phyloP scores from a whole-genome alignment of 2,329 filamentous ascomycete genomes.

The Leptographium procerum region DNA sequence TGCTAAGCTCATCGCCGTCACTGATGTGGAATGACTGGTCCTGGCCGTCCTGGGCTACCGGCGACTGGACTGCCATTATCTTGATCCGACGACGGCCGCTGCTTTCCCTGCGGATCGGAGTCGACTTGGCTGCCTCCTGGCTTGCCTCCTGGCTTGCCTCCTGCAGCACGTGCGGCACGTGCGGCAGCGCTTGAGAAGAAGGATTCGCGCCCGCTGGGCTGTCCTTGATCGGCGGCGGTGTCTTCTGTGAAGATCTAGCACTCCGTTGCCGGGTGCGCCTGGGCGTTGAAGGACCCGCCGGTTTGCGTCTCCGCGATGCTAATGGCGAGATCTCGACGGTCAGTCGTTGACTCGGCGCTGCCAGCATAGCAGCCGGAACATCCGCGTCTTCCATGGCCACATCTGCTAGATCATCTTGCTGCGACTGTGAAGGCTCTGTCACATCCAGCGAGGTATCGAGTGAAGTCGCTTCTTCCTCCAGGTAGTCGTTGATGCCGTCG shows the following conservation, averaged over 20 bases:
- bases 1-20: slow-evolving; percentile 34
- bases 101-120: slow-evolving; percentile 2
- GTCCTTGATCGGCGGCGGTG: neutral
- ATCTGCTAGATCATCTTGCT: neutral
- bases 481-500: neutral
- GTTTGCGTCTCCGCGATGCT: neutral
- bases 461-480: neutral
- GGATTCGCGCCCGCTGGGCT: neutral
- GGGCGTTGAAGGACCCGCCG: neutral
- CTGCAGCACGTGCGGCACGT: neutral
- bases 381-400: slow-evolving; percentile 1
- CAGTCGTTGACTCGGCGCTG: neutral
- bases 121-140: slow-evolving; percentile 5
- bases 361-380: too few species aligned
- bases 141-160: neutral
- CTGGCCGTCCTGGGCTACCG: neutral
- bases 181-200: neutral
- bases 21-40: slow-evolving; percentile 28
- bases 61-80: neutral
- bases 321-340: slow-evolving; percentile 1
- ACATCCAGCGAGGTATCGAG: too few species aligned
- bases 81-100: neutral
- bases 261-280: slow-evolving; percentile 5
- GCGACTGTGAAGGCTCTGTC: neutral
- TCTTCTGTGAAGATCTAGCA: neutral